Evolutionary conservation across 2,329 filamentous ascomycete genomes (phyloP).

Genomic region (Metarhizium guizhouense): DNA sequence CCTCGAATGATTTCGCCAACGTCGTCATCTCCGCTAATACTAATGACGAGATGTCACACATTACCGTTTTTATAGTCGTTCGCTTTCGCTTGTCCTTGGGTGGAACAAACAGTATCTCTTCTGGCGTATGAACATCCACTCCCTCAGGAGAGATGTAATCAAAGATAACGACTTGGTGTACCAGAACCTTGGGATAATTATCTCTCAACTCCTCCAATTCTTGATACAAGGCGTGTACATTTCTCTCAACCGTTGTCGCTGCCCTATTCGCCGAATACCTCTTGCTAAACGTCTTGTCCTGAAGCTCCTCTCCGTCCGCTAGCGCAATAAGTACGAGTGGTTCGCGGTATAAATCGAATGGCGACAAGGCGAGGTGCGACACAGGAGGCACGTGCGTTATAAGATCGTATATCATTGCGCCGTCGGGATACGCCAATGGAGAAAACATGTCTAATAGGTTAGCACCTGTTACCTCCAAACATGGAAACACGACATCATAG

Average conservation of each 20-base stretch:
- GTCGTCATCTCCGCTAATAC: slow-evolving; percentile 68
- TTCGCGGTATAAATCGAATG: slow-evolving; percentile 86
- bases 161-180: slow-evolving; percentile 74
- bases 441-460: slow-evolving; percentile 73
- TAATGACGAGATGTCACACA: slow-evolving; percentile 69
- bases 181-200: slow-evolving; percentile 64
- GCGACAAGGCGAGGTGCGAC: slow-evolving; percentile 70
- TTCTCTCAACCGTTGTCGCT: slow-evolving; percentile 43
- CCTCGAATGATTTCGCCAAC: slow-evolving; percentile 64
- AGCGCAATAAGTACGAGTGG: slow-evolving; percentile 76
- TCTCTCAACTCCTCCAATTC: slow-evolving; percentile 65
- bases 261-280: slow-evolving; percentile 41
- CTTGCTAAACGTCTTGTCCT: slow-evolving; percentile 43
- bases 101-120: slow-evolving; percentile 61
- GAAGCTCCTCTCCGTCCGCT: slow-evolving; percentile 68
- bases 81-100: slow-evolving; percentile 57
- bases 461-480: background rate
- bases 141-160: slow-evolving; percentile 50
- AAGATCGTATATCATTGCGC: slow-evolving; percentile 81
- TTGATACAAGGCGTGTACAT: slow-evolving; percentile 50
- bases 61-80: slow-evolving; percentile 72
- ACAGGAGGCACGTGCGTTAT: slow-evolving; percentile 70
- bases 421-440: slow-evolving; percentile 76
- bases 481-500: background rate
- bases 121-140: slow-evolving; percentile 43